Conservation (phyloP, 495 filamentous ascomycete genomes). For the Penicillium paxilli region DNA sequence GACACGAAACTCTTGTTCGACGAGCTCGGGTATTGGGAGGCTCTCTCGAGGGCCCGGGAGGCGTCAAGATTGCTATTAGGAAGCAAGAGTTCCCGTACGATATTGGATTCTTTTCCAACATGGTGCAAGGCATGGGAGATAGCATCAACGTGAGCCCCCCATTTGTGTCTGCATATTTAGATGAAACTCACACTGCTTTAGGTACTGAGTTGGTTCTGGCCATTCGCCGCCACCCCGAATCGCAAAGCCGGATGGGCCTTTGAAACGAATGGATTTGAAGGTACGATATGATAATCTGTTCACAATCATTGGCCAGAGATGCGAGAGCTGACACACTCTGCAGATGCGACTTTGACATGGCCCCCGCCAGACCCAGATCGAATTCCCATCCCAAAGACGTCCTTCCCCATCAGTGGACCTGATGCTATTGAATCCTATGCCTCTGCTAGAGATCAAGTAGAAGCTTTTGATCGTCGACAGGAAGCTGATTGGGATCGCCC, state of each 20-base stretch:
- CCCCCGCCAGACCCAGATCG: constrained; percentile 91
- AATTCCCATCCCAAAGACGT: constrained; percentile 49
- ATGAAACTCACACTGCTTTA: constrained; percentile 16
- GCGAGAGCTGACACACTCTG: not conserved
- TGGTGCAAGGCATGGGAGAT: constrained; percentile 73
- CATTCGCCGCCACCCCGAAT: constrained; percentile 54
- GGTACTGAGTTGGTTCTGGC: constrained; percentile 65
- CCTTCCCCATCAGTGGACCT: constrained; percentile 22
- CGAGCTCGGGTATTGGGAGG: constrained; percentile 58
- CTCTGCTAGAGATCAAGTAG: constrained; percentile 47
- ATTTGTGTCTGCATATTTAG: not conserved
- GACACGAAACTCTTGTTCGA: constrained; percentile 73
- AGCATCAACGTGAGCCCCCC: constrained; percentile 42
- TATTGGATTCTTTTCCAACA: constrained; percentile 80
- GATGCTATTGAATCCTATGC: constrained; percentile 30
- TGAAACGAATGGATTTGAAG: constrained; percentile 87
- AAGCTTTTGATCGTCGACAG: constrained; percentile 59
- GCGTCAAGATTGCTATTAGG: constrained; percentile 52
- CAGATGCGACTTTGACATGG: constrained; percentile 63
- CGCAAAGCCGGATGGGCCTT: constrained; percentile 64
- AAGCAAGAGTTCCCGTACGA: constrained; percentile 90
- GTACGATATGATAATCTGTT: constrained; percentile 35
- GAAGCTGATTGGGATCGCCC: constrained; percentile 51
- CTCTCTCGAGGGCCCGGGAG: constrained; percentile 61
- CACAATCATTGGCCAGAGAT: not conserved